Evolutionary conservation across 768 basidiomycete species (phyloP).

Genomic region (Podaxis carcinomalis): DNA sequence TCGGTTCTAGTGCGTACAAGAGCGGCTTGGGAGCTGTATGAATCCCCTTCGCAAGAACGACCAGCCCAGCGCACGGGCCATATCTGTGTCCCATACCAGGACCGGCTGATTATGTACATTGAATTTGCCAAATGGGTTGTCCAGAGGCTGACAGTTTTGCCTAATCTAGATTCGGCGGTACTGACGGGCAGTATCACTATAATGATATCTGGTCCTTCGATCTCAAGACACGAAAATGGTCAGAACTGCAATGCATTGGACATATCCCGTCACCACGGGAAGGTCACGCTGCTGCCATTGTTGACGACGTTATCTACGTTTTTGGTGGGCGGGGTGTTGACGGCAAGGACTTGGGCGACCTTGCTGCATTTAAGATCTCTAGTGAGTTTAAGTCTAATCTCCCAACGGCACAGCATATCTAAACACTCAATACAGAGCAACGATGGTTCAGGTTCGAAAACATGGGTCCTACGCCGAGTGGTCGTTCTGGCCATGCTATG

Average conservation of each 20-base stretch:
- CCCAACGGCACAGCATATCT: background rate
- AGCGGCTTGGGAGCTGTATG: conserved; percentile 79
- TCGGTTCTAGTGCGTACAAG: conserved; percentile 66
- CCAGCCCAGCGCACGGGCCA: conserved; percentile 92
- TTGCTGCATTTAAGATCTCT: conserved; percentile 95
- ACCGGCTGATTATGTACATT: conserved; percentile 79
- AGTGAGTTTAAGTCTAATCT: conserved; percentile 52
- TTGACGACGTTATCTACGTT: conserved; percentile 96
- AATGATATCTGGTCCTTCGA: conserved; percentile 99
- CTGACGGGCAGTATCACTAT: conserved; percentile 98
- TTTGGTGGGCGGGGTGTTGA: conserved; percentile 98
- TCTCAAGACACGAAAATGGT: conserved; percentile 74
- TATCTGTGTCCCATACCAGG: conserved; percentile 76
- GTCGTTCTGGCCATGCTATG: conserved; percentile 98
- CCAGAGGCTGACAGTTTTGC: conserved; percentile 10
- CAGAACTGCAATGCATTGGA: conserved; percentile 92
- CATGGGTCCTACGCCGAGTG: conserved; percentile 94
- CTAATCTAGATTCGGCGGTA: conserved; percentile 82
- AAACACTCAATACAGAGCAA: conserved; percentile 57
- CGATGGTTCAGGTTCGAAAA: conserved; percentile 99
- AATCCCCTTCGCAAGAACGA: conserved; percentile 52
- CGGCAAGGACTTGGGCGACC: conserved; percentile 90
- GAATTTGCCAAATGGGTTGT: conserved; percentile 8
- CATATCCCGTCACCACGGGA: conserved; percentile 95
- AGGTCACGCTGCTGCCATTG: conserved; percentile 93